Evolutionary conservation across 2,329 filamentous ascomycete genomes (phyloP).

Genomic region (Keithomyces neogunnii): DNA sequence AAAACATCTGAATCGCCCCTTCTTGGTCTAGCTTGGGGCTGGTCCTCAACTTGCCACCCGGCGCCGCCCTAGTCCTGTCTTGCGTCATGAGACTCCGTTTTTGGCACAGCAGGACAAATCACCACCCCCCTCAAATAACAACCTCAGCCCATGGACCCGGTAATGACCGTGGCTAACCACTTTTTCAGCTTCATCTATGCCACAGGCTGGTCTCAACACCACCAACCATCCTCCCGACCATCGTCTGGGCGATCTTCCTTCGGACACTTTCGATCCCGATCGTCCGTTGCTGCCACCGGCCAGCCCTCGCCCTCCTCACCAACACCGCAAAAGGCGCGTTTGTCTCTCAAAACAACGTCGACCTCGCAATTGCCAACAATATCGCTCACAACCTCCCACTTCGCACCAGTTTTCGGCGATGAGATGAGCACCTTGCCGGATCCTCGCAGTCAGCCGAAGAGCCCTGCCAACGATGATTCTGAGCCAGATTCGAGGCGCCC

Average conservation of each 20-base stretch:
- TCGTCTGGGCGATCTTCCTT: conserved; percentile 24
- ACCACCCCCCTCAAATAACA: not conserved
- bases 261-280: conserved; percentile 45
- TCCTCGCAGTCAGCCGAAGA: conserved; percentile 46
- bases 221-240: conserved; percentile 16
- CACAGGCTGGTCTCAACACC: conserved; percentile 42
- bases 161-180: conserved; percentile 11
- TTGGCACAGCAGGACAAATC: too few species aligned
- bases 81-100: too few species aligned
- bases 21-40: not conserved
- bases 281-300: conserved; percentile 39
- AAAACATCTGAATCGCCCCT: not conserved
- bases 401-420: conserved; percentile 37
- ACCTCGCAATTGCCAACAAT: conserved; percentile 30
- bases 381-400: conserved; percentile 26
- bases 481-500: conserved; percentile 32
- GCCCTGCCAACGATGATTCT: conserved; percentile 30
- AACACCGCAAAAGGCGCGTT: conserved; percentile 23
- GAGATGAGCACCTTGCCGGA: conserved; percentile 64
- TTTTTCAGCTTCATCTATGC: conserved; percentile 42
- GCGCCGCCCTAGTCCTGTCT: not conserved
- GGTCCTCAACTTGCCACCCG: too few species aligned
- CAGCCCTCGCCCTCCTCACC: conserved; percentile 20
- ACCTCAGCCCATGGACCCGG: not conserved
- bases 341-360: conserved; percentile 28